phyloP scores from a whole-genome alignment of 352 stramenopile genomes.

The Pythium aquatile region DNA sequence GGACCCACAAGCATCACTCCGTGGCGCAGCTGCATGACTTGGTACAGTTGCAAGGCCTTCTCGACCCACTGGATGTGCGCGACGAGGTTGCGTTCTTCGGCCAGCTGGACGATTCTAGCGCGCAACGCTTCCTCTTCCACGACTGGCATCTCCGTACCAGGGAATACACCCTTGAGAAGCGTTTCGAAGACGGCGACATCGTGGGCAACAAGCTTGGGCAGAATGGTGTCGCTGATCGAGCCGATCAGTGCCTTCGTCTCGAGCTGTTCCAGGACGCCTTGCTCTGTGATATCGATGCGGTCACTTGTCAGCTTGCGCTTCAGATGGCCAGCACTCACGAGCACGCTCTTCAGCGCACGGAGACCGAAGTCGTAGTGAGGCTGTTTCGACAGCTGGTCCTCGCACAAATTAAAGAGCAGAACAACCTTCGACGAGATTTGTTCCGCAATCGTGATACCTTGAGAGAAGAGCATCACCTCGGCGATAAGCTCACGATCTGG shows the following conservation, averaged over 20 bases:
- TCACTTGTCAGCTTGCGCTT: conserved; percentile 91
- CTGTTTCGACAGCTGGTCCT: conserved; percentile 98
- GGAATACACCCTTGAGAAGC: conserved; percentile 97
- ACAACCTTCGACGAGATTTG: conserved; percentile 97
- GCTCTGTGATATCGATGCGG: conserved; percentile 31
- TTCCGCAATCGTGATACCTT: conserved; percentile 99
- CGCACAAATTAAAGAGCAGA: conserved; percentile 97
- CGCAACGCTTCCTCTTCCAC: conserved; percentile 90
- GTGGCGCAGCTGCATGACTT: conserved; percentile 97
- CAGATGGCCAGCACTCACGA: conserved; percentile 97
- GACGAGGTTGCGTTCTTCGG: conserved; percentile 86
- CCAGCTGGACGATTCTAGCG: conserved; percentile 91
- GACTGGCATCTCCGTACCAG: conserved; percentile 81
- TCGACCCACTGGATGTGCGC: conserved; percentile 93
- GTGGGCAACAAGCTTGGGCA: conserved; percentile 98
- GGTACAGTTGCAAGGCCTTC: conserved; percentile 99
- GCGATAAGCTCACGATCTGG: conserved; percentile 99
- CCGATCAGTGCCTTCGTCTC: conserved; percentile 96
- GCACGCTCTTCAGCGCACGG: conserved; percentile 98
- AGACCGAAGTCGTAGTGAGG: conserved; percentile 99
- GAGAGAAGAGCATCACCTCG: conserved; percentile 99
- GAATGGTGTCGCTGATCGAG: conserved; percentile 98
- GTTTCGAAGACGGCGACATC: conserved; percentile 97
- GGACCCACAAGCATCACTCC: conserved; percentile 99
- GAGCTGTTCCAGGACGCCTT: conserved; percentile 59